These are phyloP conservation scores for Austroboletus rostrupii DNA, from an alignment of 1,284 basidiomycete genomes.

Conservation along the genomic window DNA sequence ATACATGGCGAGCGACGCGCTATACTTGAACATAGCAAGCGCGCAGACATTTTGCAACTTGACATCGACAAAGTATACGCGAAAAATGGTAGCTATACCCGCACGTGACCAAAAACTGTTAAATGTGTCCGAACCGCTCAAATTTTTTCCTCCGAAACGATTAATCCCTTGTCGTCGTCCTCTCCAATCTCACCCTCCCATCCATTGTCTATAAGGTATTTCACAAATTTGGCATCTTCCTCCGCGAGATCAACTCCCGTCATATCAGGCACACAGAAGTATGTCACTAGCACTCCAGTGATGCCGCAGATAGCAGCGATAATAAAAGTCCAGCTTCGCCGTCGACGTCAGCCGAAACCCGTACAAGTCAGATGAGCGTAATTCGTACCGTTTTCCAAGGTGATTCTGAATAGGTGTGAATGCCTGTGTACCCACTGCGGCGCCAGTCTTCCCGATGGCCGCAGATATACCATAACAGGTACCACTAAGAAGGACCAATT, in stretches of 20 bases:
- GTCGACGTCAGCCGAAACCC: conserved; percentile 9
- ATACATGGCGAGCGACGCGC: conserved; percentile 24
- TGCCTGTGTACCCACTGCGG: conserved; percentile 72
- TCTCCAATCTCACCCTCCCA: conserved; percentile 68
- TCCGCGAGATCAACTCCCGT: conserved; percentile 66
- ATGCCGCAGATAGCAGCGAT: conserved; percentile 67
- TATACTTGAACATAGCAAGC: conserved; percentile 25
- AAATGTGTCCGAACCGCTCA: not conserved
- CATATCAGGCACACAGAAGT: conserved; percentile 68
- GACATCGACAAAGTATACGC: not conserved
- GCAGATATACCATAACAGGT: conserved; percentile 71
- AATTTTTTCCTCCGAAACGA: conserved; percentile 18
- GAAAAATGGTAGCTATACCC: not conserved
- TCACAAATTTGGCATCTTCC: conserved; percentile 61
- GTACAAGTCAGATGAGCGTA: not conserved
- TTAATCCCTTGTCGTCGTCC: conserved; percentile 39
- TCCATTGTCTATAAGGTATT: conserved; percentile 59
- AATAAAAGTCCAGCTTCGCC: conserved; percentile 63
- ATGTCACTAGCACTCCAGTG: conserved; percentile 60
- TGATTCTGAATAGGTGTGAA: conserved; percentile 73
- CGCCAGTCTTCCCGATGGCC: conserved; percentile 73
- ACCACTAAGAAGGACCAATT: conserved; percentile 37
- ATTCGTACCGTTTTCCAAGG: conserved; percentile 53
- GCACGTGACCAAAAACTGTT: conserved; percentile 20
- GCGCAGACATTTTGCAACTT: conserved; percentile 28